Conservation (phyloP, 1,139 yeast genomes). For the Starmera stellimalicola region DNA sequence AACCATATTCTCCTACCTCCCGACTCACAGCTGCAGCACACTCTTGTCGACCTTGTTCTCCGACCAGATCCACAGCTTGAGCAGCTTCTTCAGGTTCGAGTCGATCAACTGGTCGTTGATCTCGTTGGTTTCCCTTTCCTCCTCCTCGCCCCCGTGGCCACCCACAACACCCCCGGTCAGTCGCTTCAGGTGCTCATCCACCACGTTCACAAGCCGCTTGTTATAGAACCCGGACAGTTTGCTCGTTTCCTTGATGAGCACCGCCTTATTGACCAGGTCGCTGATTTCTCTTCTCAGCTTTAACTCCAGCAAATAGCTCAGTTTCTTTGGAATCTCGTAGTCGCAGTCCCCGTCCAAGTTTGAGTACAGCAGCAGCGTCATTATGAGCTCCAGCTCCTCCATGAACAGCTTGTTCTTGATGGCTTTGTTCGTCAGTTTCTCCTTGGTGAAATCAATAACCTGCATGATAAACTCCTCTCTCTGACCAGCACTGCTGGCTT, state of each 20-base stretch:
- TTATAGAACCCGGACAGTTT: slow-evolving; percentile 1
- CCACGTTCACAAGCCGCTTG: slow-evolving; percentile 9
- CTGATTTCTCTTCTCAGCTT: slow-evolving; percentile 50
- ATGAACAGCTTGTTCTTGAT: slow-evolving; percentile 39
- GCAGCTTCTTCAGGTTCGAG: slow-evolving; percentile 44
- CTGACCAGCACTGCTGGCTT: no score
- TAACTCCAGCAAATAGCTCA: slow-evolving; percentile 41
- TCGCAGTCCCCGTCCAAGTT: slow-evolving; percentile 17
- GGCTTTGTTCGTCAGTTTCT: slow-evolving; percentile 50
- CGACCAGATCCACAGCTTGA: slow-evolving; percentile 54
- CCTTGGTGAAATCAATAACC: slow-evolving; percentile 52
- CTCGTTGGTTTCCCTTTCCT: slow-evolving; percentile 8
- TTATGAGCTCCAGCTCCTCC: slow-evolving; percentile 58
- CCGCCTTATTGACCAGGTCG: slow-evolving; percentile 42
- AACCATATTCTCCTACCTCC: no score
- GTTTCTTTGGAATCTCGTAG: slow-evolving; percentile 39
- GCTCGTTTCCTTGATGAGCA: slow-evolving; percentile 15
- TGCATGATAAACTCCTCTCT: slow-evolving; percentile 43
- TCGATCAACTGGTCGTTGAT: slow-evolving; percentile 18
- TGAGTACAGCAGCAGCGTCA: slow-evolving; percentile 51
- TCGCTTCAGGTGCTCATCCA: slow-evolving; percentile 5
- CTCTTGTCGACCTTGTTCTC: slow-evolving; percentile 40
- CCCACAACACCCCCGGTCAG: no score
- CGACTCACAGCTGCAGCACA: slow-evolving; percentile 27
- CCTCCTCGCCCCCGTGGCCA: no score